A percentile compares a stretch with the other conserved stretches of the same genome.
These are phyloP conservation scores for Glebionis coronaria DNA, from an alignment of 129 eudicot genomes.

Conservation along the genomic window DNA sequence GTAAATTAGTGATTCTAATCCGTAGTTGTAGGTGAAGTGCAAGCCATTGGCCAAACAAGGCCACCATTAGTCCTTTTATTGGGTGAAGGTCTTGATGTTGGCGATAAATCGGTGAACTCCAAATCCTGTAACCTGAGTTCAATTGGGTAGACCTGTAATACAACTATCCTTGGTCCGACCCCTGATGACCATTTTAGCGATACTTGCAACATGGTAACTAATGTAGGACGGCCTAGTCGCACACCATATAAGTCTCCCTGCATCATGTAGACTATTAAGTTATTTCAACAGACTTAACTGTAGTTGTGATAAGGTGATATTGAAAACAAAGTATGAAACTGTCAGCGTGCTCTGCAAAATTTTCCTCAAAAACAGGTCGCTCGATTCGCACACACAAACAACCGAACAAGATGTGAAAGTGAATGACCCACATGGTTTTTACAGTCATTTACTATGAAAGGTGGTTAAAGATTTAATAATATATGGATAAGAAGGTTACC, in stretches of 20 bases:
- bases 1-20: conserved; percentile 11
- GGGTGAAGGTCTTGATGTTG: conserved; percentile 34
- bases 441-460: too few relatives aligned
- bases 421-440: too few relatives aligned
- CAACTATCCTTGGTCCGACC: conserved; percentile 90
- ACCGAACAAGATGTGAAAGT: too few relatives aligned
- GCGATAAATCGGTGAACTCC: conserved; percentile 79
- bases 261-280: background rate
- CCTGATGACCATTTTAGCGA: conserved; percentile 31
- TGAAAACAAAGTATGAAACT: too few relatives aligned
- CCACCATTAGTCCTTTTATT: conserved; percentile 17
- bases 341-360: too few relatives aligned
- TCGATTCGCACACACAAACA: too few relatives aligned
- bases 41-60: conserved; percentile 30
- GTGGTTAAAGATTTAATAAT: background rate
- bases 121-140: conserved; percentile 83
- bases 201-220: background rate
- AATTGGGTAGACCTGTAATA: conserved; percentile 78
- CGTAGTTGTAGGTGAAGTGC: conserved; percentile 23
- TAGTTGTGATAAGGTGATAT: too few relatives aligned
- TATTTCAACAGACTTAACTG: too few relatives aligned
- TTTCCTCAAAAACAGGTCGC: too few relatives aligned
- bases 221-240: background rate
- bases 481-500: conserved; percentile 48
- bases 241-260: background rate